phyloP scores from a whole-genome alignment of 1,284 basidiomycete species.

The Tremellales sp. region DNA sequence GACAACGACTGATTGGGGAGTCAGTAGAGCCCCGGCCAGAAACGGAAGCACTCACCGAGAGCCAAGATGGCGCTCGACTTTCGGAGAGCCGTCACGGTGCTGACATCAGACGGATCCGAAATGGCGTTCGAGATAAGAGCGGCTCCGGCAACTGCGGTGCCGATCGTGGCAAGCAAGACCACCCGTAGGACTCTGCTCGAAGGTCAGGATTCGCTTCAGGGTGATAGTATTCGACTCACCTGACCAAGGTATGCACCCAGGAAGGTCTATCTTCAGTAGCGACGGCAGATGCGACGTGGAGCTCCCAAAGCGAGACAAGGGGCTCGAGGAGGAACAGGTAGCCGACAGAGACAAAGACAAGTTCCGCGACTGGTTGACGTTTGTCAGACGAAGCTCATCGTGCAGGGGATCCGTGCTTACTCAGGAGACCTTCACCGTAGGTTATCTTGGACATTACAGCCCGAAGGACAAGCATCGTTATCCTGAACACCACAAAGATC shows the following conservation, averaged over 20 bases:
- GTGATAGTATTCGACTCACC: too few species aligned
- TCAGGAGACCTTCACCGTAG: constrained; percentile 21
- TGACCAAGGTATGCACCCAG: too few species aligned
- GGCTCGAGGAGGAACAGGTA: constrained; percentile 35
- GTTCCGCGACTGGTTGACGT: constrained; percentile 25
- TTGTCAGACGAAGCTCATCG: neutral
- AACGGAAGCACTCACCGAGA: constrained; percentile 14
- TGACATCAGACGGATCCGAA: constrained; percentile 4
- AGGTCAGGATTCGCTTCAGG: constrained; percentile 10
- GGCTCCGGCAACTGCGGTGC: constrained; percentile 21
- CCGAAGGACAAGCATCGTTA: constrained; percentile 25
- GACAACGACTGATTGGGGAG: constrained; percentile 11
- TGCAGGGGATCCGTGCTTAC: constrained; percentile 15
- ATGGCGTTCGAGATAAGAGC: constrained; percentile 14
- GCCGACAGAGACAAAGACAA: constrained; percentile 29
- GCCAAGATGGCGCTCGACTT: constrained; percentile 19
- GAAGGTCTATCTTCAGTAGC: constrained; percentile 10
- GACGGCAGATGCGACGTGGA: constrained; percentile 20
- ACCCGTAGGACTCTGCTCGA: constrained; percentile 1
- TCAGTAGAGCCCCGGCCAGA: neutral
- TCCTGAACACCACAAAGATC: constrained; percentile 23
- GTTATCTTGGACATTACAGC: constrained; percentile 27
- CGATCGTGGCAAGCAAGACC: constrained; percentile 24
- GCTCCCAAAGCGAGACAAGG: constrained; percentile 23
- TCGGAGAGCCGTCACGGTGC: constrained; percentile 20